Percentiles rank a stretch among this genome's conserved stretches.
phyloP scores from a whole-genome alignment of 2,329 filamentous ascomycete species.

The Tolypocladium amazonense region DNA sequence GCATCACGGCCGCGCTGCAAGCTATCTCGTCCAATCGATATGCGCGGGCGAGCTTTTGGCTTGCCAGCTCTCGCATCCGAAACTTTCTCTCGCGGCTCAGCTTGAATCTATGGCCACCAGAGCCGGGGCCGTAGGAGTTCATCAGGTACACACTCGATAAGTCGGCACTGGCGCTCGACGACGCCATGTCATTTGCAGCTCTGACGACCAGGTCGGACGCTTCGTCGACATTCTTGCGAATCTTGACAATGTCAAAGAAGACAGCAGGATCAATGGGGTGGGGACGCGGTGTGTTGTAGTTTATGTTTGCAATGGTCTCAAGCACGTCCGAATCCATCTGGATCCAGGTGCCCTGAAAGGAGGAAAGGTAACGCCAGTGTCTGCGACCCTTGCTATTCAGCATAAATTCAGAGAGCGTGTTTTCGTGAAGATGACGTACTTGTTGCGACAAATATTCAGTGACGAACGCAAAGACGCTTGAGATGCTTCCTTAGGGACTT shows the following conservation, averaged over 20 bases:
- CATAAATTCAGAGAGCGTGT: neutral
- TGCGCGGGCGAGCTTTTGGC: constrained; percentile 64
- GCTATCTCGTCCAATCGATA: constrained; percentile 78
- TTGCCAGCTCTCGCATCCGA: constrained; percentile 71
- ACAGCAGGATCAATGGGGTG: constrained; percentile 69
- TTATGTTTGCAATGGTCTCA: constrained; percentile 67
- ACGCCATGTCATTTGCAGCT: constrained; percentile 62
- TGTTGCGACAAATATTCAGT: constrained; percentile 46
- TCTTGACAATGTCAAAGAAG: constrained; percentile 77
- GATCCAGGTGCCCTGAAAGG: constrained; percentile 75
- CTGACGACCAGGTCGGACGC: constrained; percentile 68
- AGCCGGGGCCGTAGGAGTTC: constrained; percentile 16
- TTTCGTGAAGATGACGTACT: constrained; percentile 35
- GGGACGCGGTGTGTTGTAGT: constrained; percentile 67
- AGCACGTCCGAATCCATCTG: constrained; percentile 70
- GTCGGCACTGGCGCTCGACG: constrained; percentile 42
- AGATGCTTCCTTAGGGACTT: constrained; percentile 2
- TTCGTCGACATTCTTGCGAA: constrained; percentile 69
- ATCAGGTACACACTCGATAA: constrained; percentile 10
- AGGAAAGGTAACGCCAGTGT: constrained; percentile 78
- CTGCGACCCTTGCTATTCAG: constrained; percentile 27
- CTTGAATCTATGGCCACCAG: constrained; percentile 50
- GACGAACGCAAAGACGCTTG: constrained; percentile 5
- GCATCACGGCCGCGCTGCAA: constrained; percentile 75
- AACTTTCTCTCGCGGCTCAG: constrained; percentile 68